phyloP scores from a whole-genome alignment of 305 asterid species.

The Solanum aculeatissimum region DNA sequence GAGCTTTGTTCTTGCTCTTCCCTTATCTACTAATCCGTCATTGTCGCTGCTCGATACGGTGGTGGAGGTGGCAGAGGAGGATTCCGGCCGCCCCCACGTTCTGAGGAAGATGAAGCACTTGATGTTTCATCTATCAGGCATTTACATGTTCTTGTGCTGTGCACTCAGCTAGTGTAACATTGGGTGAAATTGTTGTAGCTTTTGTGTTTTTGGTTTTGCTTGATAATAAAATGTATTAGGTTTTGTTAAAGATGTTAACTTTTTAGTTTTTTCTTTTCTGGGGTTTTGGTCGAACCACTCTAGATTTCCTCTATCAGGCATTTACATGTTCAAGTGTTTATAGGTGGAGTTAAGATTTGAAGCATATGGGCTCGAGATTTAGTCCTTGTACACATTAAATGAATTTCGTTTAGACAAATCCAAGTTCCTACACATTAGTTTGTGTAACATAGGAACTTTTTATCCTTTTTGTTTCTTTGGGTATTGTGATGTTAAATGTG shows the following conservation, averaged over 20 bases:
- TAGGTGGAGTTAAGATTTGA: too few species aligned
- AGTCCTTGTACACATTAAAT: too few species aligned
- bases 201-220: too few species aligned
- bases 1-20: slow-evolving; percentile 8
- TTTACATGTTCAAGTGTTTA: too few species aligned
- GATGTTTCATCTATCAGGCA: slow-evolving; percentile 52
- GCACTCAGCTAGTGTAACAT: background rate
- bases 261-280: too few species aligned
- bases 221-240: background rate
- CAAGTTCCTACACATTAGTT: too few species aligned
- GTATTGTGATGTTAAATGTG: background rate
- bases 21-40: background rate
- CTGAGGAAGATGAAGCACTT: slow-evolving; percentile 52
- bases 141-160: background rate
- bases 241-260: background rate
- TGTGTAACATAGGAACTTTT: background rate
- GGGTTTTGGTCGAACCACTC: too few species aligned
- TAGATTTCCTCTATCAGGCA: slow-evolving; percentile 52
- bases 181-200: too few species aligned
- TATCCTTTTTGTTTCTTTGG: background rate
- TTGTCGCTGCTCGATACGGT: slow-evolving; percentile 52
- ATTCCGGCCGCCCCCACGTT: slow-evolving; percentile 23
- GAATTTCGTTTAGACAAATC: too few species aligned
- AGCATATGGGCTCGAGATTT: too few species aligned
- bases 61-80: slow-evolving; percentile 23